Evolutionary conservation across 2,329 filamentous ascomycete species (phyloP).

Genomic region (Fusarium domesticum): DNA sequence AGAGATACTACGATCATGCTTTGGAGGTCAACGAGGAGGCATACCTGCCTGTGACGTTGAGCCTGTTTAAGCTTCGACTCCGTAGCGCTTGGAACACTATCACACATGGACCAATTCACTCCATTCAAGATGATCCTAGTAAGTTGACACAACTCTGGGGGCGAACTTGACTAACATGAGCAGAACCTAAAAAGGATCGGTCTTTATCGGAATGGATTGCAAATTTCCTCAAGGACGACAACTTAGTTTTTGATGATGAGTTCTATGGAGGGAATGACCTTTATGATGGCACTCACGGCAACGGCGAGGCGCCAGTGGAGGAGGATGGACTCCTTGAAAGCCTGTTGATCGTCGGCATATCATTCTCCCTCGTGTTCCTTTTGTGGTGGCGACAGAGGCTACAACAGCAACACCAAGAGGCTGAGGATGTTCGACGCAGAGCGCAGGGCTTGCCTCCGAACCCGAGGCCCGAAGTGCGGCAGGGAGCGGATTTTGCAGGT

Average conservation of each 20-base stretch:
- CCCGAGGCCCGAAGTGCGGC: constrained; percentile 19
- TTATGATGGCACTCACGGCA: constrained; percentile 55
- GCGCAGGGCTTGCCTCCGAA: constrained; percentile 32
- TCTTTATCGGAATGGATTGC: constrained; percentile 82
- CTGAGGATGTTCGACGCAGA: constrained; percentile 33
- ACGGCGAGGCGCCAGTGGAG: constrained; percentile 64
- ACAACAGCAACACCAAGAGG: constrained; percentile 53
- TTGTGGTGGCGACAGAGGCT: constrained; percentile 77
- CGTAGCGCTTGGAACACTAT: constrained; percentile 94
- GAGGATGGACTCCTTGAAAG: constrained; percentile 76
- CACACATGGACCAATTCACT: constrained; percentile 86
- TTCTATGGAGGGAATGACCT: constrained; percentile 50
- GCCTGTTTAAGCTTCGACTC: constrained; percentile 77
- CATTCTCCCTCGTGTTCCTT: constrained; percentile 69
- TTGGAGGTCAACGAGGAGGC: constrained; percentile 89
- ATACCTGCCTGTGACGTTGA: constrained; percentile 87
- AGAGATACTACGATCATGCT: constrained; percentile 91
- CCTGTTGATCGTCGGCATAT: constrained; percentile 75
- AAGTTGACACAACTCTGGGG: constrained; percentile 42
- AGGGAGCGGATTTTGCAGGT: constrained; percentile 32
- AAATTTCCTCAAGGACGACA: constrained; percentile 74
- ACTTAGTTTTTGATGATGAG: constrained; percentile 63
- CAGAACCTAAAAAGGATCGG: constrained; percentile 69
- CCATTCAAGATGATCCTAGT: constrained; percentile 87
- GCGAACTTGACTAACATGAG: constrained; percentile 25